A percentile compares a stretch with the other conserved stretches of the same genome.
Evolutionary conservation across 495 filamentous ascomycete genomes (phyloP).

Genomic region (Penicillium simplicissimum): DNA sequence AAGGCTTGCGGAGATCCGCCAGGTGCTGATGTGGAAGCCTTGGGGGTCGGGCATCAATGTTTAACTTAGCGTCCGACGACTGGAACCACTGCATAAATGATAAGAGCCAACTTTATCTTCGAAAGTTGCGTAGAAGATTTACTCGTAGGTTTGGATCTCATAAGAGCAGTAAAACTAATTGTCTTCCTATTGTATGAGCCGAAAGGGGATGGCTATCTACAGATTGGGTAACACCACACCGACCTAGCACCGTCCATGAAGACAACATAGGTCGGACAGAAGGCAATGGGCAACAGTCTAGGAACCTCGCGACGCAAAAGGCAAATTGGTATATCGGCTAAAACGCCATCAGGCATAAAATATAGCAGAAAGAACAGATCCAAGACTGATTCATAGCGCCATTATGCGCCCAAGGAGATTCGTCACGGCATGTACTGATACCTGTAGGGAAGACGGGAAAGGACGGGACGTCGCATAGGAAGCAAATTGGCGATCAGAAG

Average conservation of each 20-base stretch:
- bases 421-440: constrained; percentile 33
- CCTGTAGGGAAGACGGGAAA: constrained; percentile 14
- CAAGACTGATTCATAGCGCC: constrained; percentile 21
- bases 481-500: constrained; percentile 25
- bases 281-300: constrained; percentile 11
- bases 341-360: constrained; percentile 28
- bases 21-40: constrained; percentile 13
- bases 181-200: not conserved
- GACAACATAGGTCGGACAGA: constrained; percentile 15
- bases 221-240: constrained; percentile 16
- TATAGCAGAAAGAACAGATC: constrained; percentile 16
- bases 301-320: constrained; percentile 15
- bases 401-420: constrained; percentile 20
- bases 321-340: constrained; percentile 38
- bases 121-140: not conserved
- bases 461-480: constrained; percentile 15
- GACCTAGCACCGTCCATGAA: constrained; percentile 12
- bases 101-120: not conserved
- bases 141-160: not conserved
- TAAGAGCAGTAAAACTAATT: not conserved
- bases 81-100: not conserved
- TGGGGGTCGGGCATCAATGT: constrained; percentile 10
- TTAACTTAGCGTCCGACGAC: not conserved
- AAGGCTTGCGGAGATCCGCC: constrained; percentile 2
- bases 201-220: constrained; percentile 12